These are phyloP conservation scores for Lophiotrema nucula DNA, from an alignment of 495 filamentous ascomycete species.

Conservation along the genomic window DNA sequence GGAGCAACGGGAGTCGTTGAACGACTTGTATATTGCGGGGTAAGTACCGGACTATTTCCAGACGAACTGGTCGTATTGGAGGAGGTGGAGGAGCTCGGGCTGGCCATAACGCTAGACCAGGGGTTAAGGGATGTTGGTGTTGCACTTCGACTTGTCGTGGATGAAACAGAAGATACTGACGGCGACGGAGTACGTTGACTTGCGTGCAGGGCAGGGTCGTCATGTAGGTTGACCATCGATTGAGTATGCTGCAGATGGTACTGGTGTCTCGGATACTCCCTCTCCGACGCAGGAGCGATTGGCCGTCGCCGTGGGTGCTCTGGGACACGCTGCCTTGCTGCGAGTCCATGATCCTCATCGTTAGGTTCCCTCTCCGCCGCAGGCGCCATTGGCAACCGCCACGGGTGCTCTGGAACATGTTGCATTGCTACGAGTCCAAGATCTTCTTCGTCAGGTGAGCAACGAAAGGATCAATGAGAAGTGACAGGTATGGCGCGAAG, in stretches of 20 bases:
- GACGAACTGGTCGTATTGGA: slow-evolving; percentile 21
- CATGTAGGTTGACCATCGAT: slow-evolving; percentile 34
- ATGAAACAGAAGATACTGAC: slow-evolving; percentile 29
- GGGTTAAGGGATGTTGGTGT: slow-evolving; percentile 33
- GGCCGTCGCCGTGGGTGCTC: slow-evolving; percentile 29
- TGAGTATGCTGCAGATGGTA: slow-evolving; percentile 27
- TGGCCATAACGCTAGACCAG: slow-evolving; percentile 23
- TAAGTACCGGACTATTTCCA: slow-evolving; percentile 29
- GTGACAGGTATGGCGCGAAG: slow-evolving; percentile 24
- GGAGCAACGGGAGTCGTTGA: slow-evolving; percentile 34
- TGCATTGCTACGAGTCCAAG: slow-evolving; percentile 32
- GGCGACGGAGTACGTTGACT: slow-evolving; percentile 30
- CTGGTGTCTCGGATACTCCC: slow-evolving; percentile 14
- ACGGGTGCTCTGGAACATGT: slow-evolving; percentile 25
- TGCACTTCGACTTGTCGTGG: slow-evolving; percentile 28
- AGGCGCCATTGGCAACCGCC: slow-evolving; percentile 20
- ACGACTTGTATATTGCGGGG: slow-evolving; percentile 31
- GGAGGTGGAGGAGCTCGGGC: slow-evolving; percentile 19
- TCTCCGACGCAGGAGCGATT: background rate
- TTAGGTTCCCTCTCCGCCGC: slow-evolving; percentile 24
- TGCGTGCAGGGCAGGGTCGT: slow-evolving; percentile 21
- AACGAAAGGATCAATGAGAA: slow-evolving; percentile 24
- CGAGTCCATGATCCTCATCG: slow-evolving; percentile 16
- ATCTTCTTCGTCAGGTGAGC: slow-evolving; percentile 29
- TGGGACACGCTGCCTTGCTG: slow-evolving; percentile 32